These are phyloP conservation scores for Solanum peruvianum DNA, from an alignment of 257 asterid genomes.

Conservation along the genomic window DNA sequence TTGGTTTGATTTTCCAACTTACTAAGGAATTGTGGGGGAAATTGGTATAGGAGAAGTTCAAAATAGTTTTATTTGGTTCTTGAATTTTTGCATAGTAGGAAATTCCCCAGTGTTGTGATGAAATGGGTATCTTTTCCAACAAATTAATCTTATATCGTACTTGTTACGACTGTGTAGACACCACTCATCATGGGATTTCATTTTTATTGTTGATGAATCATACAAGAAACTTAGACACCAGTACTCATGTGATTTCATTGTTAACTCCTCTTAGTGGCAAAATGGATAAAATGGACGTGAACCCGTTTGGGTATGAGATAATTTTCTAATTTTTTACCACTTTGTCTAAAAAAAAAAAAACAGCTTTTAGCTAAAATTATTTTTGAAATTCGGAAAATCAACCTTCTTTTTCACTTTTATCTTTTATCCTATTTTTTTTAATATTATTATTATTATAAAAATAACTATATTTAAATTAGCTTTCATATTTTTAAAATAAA, in stretches of 20 bases:
- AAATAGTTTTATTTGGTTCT: not conserved
- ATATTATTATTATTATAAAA: too few species aligned
- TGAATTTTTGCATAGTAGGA: not conserved
- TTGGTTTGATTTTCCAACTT: not conserved
- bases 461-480: too few species aligned
- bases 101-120: not conserved
- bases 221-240: not conserved
- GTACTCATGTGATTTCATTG: not conserved
- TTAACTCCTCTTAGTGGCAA: not conserved
- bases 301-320: not conserved
- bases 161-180: not conserved
- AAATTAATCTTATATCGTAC: not conserved
- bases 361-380: not conserved
- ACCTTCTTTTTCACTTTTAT: too few species aligned
- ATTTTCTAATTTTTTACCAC: not conserved
- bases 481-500: too few species aligned
- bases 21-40: slow-evolving; percentile 24
- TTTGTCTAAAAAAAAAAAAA: too few species aligned
- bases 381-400: too few species aligned
- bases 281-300: not conserved
- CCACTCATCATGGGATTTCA: accelerated
- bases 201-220: too few species aligned
- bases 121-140: not conserved
- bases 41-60: slow-evolving; percentile 39
- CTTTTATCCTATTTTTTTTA: too few species aligned